These are phyloP conservation scores for Protomyces macrosporus DNA, from an alignment of 1,139 yeast species.

Conservation along the genomic window DNA sequence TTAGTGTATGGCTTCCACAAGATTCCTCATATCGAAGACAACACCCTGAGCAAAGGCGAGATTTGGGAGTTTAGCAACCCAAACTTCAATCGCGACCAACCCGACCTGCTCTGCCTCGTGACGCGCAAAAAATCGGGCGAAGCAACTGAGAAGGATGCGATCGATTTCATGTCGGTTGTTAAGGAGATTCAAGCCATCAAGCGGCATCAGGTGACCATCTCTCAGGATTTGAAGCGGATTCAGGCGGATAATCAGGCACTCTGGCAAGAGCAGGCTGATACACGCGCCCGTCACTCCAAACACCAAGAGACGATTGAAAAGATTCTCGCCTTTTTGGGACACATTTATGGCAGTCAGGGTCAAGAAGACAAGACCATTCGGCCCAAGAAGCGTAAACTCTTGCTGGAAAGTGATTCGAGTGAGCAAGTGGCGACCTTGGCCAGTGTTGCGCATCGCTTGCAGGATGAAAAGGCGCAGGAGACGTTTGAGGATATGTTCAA, in stretches of 20 bases:
- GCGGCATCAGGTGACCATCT: slow-evolving; percentile 69
- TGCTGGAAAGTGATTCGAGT: slow-evolving; percentile 13
- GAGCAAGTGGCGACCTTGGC: neutral
- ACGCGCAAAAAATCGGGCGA: slow-evolving; percentile 35
- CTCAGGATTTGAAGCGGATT: slow-evolving; percentile 76
- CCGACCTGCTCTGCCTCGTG: slow-evolving; percentile 56
- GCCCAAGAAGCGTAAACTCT: slow-evolving; percentile 21
- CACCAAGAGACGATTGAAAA: slow-evolving; percentile 86
- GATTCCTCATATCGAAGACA: slow-evolving; percentile 42
- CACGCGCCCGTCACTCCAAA: slow-evolving; percentile 76
- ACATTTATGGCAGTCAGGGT: slow-evolving; percentile 16
- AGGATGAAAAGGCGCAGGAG: slow-evolving; percentile 16
- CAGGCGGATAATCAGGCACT: slow-evolving; percentile 80
- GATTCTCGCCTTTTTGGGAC: slow-evolving; percentile 69
- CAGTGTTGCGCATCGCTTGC: neutral
- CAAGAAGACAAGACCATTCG: slow-evolving; percentile 12
- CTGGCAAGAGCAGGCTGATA: slow-evolving; percentile 82
- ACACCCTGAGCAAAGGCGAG: slow-evolving; percentile 25
- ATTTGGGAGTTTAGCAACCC: slow-evolving; percentile 30
- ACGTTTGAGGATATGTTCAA: slow-evolving; percentile 24
- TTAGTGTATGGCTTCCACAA: slow-evolving; percentile 93
- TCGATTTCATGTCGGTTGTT: slow-evolving; percentile 41
- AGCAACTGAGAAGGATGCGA: slow-evolving; percentile 40
- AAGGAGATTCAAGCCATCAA: slow-evolving; percentile 72
- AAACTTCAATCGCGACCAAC: slow-evolving; percentile 64